phyloP scores from a whole-genome alignment of 495 filamentous ascomycete species.

The Penicillium robsamsonii region DNA sequence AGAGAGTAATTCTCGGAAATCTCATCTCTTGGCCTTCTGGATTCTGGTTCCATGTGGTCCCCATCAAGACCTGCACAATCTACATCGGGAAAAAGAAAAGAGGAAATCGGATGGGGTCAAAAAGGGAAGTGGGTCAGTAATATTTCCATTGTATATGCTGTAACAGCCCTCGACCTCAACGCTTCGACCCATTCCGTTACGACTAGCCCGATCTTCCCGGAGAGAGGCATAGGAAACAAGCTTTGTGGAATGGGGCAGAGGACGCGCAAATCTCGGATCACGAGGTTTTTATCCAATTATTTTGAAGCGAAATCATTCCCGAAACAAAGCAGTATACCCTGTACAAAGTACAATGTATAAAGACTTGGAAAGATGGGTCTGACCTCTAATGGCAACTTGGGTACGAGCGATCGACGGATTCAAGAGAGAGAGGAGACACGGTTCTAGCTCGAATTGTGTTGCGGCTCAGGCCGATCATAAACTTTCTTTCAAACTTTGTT shows the following conservation, averaged over 20 bases:
- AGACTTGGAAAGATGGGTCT: neutral
- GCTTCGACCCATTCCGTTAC: slow-evolving; percentile 9
- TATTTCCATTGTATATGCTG: neutral
- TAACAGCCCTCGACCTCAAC: neutral
- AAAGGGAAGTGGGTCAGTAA: neutral
- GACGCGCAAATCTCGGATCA: neutral
- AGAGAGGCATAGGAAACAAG: slow-evolving; percentile 20
- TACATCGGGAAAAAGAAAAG: neutral
- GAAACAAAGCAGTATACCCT: neutral
- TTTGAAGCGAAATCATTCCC: neutral
- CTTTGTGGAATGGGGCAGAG: slow-evolving; percentile 22
- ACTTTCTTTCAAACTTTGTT: slow-evolving; percentile 13
- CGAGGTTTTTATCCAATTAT: neutral
- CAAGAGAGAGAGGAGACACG: neutral
- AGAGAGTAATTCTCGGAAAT: neutral
- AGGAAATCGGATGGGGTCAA: neutral
- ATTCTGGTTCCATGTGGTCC: neutral
- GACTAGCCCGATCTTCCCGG: slow-evolving; percentile 14
- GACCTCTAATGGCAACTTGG: slow-evolving; percentile 1
- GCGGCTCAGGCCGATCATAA: slow-evolving; percentile 28
- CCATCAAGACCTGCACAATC: slow-evolving; percentile 7
- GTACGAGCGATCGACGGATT: slow-evolving; percentile 29
- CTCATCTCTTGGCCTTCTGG: neutral
- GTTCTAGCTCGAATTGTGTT: slow-evolving; percentile 3
- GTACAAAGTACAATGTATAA: neutral